Conservation (phyloP, 1,284 basidiomycete genomes). For the Boletellus sp. region DNA sequence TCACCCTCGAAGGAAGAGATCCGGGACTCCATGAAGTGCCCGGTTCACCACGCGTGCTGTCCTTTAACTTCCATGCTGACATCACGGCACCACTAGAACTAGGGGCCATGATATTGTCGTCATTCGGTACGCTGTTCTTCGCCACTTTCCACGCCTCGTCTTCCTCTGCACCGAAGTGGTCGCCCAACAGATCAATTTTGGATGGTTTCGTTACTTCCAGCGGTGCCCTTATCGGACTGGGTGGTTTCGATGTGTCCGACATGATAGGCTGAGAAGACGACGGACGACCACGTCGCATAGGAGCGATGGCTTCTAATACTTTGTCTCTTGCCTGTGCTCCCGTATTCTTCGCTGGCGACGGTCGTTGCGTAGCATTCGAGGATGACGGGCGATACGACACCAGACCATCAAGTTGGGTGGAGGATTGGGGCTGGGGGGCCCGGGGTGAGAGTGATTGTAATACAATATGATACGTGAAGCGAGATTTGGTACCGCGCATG, state of each 20-base stretch:
- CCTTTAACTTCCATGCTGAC: slow-evolving; percentile 33
- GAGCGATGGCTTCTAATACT: slow-evolving; percentile 71
- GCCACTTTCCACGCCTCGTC: slow-evolving; percentile 53
- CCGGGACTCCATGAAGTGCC: slow-evolving; percentile 51
- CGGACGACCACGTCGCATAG: slow-evolving; percentile 74
- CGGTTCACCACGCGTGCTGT: slow-evolving; percentile 9
- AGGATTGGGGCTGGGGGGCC: slow-evolving; percentile 28
- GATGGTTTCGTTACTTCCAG: slow-evolving; percentile 19
- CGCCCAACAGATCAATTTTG: slow-evolving; percentile 39
- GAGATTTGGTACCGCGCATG: slow-evolving; percentile 80
- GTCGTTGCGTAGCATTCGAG: slow-evolving; percentile 23
- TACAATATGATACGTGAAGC: slow-evolving; percentile 64
- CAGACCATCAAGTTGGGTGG: slow-evolving; percentile 33
- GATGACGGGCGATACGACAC: slow-evolving; percentile 38
- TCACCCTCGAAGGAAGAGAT: slow-evolving; percentile 23
- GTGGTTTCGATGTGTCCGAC: slow-evolving; percentile 34
- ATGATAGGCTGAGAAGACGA: slow-evolving; percentile 32
- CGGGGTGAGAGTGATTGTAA: slow-evolving; percentile 46
- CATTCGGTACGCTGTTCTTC: slow-evolving; percentile 18
- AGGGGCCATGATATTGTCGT: slow-evolving; percentile 31
- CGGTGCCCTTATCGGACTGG: slow-evolving; percentile 38
- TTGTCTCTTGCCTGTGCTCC: slow-evolving; percentile 68
- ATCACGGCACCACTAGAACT: slow-evolving; percentile 35
- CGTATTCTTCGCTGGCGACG: slow-evolving; percentile 27
- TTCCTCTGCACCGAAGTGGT: slow-evolving; percentile 45